Conservation (phyloP, 2,329 filamentous ascomycete genomes). For the Myriosclerotinia scirpicola region DNA sequence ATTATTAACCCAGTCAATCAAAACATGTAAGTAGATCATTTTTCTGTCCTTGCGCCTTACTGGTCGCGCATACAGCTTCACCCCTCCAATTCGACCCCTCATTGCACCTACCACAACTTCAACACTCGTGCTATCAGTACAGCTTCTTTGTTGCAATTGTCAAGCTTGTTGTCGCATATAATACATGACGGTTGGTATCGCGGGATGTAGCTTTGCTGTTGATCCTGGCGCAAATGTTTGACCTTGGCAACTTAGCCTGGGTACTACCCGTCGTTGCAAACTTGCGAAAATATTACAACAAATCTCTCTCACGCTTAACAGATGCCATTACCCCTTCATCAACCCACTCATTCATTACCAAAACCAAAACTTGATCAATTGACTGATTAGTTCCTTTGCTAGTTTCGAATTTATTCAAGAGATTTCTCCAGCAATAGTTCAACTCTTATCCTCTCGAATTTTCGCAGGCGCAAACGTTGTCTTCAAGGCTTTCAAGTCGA, state of each 20-base stretch:
- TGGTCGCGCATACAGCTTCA: constrained; percentile 34
- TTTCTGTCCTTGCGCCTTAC: constrained; percentile 37
- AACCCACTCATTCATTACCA: not conserved
- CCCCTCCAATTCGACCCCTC: constrained; percentile 29
- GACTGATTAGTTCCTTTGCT: constrained; percentile 33
- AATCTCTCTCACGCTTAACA: constrained; percentile 20
- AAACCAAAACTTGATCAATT: constrained; percentile 25
- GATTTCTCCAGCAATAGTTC: constrained; percentile 37
- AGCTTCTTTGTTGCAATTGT: constrained; percentile 19
- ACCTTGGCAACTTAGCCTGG: constrained; percentile 27
- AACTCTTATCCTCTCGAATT: constrained; percentile 37
- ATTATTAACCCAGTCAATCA: constrained; percentile 36
- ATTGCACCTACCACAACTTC: constrained; percentile 26
- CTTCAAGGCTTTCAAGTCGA: constrained; percentile 33
- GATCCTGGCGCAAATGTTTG: constrained; percentile 37
- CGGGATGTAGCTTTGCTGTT: constrained; percentile 27
- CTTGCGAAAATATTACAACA: constrained; percentile 33
- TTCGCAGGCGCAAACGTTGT: constrained; percentile 39
- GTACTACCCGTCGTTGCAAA: constrained; percentile 36
- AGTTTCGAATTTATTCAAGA: constrained; percentile 39
- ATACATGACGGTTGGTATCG: constrained; percentile 29
- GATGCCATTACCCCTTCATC: constrained; percentile 23
- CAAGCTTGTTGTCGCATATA: constrained; percentile 28
- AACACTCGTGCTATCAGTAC: constrained; percentile 23
- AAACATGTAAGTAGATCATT: constrained; percentile 37